Conservation (phyloP, 192 early-diverging fungal species). For the Lunasporangiospora selenospora region DNA sequence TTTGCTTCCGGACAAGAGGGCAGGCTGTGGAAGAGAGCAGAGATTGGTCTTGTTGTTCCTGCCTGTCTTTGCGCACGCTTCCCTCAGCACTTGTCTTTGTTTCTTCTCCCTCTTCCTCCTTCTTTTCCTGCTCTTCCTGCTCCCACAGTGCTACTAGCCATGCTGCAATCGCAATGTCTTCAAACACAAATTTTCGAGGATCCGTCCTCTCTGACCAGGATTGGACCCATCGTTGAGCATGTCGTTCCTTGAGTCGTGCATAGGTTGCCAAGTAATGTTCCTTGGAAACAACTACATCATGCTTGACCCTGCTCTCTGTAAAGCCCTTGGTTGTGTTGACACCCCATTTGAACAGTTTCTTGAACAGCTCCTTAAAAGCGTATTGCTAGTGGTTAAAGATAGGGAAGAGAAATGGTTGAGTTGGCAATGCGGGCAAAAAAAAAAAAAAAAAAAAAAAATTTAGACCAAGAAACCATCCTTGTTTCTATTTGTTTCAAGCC, state of each 20-base stretch:
- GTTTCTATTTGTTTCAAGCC: no score
- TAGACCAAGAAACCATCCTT: no score
- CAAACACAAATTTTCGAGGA: slow-evolving; percentile 83
- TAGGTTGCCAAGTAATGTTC: slow-evolving; percentile 72
- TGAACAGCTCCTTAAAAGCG: slow-evolving; percentile 62
- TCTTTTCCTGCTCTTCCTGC: background rate
- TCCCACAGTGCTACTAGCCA: slow-evolving; percentile 83
- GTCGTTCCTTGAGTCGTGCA: slow-evolving; percentile 67
- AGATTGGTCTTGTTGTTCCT: no score
- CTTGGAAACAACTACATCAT: slow-evolving; percentile 76
- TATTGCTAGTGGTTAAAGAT: slow-evolving; percentile 56
- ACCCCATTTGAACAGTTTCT: slow-evolving; percentile 80
- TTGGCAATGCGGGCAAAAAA: background rate
- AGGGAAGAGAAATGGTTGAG: background rate
- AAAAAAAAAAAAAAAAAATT: slow-evolving; percentile 6
- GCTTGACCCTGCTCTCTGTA: slow-evolving; percentile 64
- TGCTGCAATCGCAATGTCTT: slow-evolving; percentile 87
- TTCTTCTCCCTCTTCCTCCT: background rate
- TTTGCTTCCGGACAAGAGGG: no score
- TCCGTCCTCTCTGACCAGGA: slow-evolving; percentile 88
- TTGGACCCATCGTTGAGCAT: slow-evolving; percentile 69
- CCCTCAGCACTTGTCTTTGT: no score
- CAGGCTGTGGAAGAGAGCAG: no score
- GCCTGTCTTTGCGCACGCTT: background rate
- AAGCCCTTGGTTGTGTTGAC: slow-evolving; percentile 76